phyloP scores from a whole-genome alignment of 2,329 filamentous ascomycete genomes.

The Aspergillus tubingensis region DNA sequence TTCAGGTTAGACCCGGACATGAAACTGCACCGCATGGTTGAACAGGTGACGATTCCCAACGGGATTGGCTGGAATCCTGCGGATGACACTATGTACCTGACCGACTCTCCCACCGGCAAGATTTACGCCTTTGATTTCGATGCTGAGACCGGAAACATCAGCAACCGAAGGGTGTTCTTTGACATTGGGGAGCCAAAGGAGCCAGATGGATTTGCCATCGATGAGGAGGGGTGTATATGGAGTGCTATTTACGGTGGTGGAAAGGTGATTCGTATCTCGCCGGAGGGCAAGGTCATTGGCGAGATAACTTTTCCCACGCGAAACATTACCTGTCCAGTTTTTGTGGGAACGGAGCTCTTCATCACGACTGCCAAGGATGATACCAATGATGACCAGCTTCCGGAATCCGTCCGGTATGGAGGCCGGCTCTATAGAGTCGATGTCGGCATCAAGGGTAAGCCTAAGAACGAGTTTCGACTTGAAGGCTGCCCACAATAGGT shows the following conservation, averaged over 20 bases:
- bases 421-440: conserved; percentile 76
- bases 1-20: conserved; percentile 69
- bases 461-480: conserved; percentile 66
- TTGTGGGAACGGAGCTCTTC: conserved; percentile 72
- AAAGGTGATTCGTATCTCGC: conserved; percentile 72
- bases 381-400: conserved; percentile 60
- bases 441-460: conserved; percentile 69
- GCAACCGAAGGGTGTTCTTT: conserved; percentile 73
- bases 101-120: conserved; percentile 70
- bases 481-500: conserved; percentile 10
- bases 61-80: conserved; percentile 78
- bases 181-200: conserved; percentile 63
- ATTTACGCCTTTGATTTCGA: conserved; percentile 78
- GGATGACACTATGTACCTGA: conserved; percentile 76
- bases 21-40: conserved; percentile 61
- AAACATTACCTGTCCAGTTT: conserved; percentile 78
- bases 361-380: conserved; percentile 78
- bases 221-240: conserved; percentile 85
- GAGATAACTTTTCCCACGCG: conserved; percentile 74
- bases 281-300: conserved; percentile 69
- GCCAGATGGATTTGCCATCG: conserved; percentile 83
- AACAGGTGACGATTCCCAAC: conserved; percentile 76
- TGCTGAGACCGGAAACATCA: conserved; percentile 61
- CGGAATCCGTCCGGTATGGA: conserved; percentile 63
- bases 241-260: conserved; percentile 79